Conservation (phyloP, 331 rosid genomes). For the Arachis monticola region DNA sequence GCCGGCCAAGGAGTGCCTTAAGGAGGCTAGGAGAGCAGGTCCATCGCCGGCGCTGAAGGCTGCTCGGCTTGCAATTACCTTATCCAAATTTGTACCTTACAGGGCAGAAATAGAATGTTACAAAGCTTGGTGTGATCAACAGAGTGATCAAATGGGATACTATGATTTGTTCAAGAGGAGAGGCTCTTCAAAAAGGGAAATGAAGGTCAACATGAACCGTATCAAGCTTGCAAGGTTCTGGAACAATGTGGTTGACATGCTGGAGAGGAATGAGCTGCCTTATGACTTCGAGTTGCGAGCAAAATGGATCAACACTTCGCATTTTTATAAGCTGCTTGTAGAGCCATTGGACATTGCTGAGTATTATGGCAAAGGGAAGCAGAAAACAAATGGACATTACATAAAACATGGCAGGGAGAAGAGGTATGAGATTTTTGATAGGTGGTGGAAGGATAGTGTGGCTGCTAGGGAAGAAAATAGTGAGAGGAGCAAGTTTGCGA, state of each 20-base stretch:
- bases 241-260: constrained; percentile 56
- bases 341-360: constrained; percentile 89
- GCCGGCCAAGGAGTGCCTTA: constrained; percentile 60
- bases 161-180: constrained; percentile 70
- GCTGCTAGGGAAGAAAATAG: constrained; percentile 34
- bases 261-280: constrained; percentile 64
- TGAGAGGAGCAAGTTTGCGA: constrained; percentile 61
- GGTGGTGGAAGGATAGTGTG: constrained; percentile 70
- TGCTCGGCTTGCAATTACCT: constrained; percentile 56
- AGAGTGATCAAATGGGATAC: constrained; percentile 65
- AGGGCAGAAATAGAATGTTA: constrained; percentile 79
- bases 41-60: constrained; percentile 52
- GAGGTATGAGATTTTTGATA: constrained; percentile 66
- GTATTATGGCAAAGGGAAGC: constrained; percentile 56
- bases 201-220: constrained; percentile 64
- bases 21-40: constrained; percentile 59
- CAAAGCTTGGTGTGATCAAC: constrained; percentile 55
- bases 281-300: constrained; percentile 49
- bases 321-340: constrained; percentile 68
- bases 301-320: constrained; percentile 71
- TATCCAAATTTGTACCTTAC: constrained; percentile 60
- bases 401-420: constrained; percentile 67
- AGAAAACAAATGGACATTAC: constrained; percentile 70
- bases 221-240: constrained; percentile 69
- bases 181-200: constrained; percentile 50